A percentile compares a stretch with the other conserved stretches of the same genome.
Evolutionary conservation across 805 yeast species (phyloP).

Genomic region (Candida dendrica): DNA sequence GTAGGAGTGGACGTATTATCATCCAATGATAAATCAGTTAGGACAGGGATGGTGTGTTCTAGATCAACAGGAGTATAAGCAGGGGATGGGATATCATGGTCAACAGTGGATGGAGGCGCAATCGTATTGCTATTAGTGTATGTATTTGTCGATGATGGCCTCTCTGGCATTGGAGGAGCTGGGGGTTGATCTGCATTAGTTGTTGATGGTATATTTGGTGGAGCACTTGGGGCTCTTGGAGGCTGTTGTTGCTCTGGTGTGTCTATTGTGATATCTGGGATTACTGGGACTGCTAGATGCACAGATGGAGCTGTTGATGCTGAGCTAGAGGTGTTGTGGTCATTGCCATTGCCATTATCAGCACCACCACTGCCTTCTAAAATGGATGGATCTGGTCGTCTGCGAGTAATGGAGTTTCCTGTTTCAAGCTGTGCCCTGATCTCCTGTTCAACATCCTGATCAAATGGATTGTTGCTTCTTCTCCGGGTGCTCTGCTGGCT

Average conservation of each 20-base stretch:
- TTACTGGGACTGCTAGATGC: too few species aligned
- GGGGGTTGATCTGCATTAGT: neutral
- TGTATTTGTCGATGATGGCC: neutral
- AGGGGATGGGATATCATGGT: constrained; percentile 19
- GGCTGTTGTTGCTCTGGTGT: neutral
- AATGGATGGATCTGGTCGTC: neutral
- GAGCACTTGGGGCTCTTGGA: neutral
- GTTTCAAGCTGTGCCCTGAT: neutral
- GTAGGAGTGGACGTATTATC: neutral
- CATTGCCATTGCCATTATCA: neutral
- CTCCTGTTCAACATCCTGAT: constrained; percentile 4
- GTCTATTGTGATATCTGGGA: too few species aligned
- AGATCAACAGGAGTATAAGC: constrained; percentile 18
- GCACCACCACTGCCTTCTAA: neutral
- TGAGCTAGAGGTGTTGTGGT: neutral
- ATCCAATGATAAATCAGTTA: neutral
- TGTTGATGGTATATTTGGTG: neutral
- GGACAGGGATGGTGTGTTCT: constrained; percentile 16
- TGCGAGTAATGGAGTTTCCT: neutral
- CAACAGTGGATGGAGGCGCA: neutral
- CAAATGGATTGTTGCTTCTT: constrained; percentile 8
- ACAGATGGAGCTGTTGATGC: neutral
- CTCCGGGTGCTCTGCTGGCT: too few species aligned
- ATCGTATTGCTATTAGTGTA: too few species aligned
- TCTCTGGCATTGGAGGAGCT: neutral